Evolutionary conservation across 2,329 filamentous ascomycete species (phyloP).

Genomic region (Phyllosticta ampelicida): DNA sequence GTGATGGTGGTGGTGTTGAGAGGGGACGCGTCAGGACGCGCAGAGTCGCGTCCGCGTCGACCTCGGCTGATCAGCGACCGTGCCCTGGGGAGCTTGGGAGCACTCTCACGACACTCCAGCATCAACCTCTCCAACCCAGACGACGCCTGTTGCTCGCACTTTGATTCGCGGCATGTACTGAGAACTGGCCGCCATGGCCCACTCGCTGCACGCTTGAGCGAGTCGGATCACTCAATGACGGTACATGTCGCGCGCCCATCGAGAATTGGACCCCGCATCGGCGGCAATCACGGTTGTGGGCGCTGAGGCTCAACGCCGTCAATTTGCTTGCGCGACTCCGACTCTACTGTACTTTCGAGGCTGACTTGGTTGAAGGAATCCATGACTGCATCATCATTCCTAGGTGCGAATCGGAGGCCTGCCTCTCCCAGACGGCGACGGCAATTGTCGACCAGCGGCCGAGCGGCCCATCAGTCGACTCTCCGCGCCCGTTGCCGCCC

Average conservation of each 20-base stretch:
- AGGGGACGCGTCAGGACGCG: neutral
- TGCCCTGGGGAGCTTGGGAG: neutral
- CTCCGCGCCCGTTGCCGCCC: neutral
- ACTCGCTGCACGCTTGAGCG: too few relatives aligned
- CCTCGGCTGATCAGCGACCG: neutral
- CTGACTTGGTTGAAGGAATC: neutral
- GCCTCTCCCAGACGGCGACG: neutral
- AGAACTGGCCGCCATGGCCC: too few relatives aligned
- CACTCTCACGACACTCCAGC: neutral
- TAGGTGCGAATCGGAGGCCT: too few relatives aligned
- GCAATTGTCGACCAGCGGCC: neutral
- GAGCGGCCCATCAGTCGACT: neutral
- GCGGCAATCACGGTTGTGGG: neutral
- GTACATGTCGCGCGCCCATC: constrained; percentile 6
- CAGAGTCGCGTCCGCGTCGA: neutral
- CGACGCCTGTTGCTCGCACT: neutral
- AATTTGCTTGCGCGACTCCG: neutral
- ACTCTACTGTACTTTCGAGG: neutral
- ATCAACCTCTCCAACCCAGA: too few relatives aligned
- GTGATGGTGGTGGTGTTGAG: constrained; percentile 1
- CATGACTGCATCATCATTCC: neutral
- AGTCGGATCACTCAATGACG: neutral
- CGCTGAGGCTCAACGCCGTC: neutral
- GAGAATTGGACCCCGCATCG: neutral
- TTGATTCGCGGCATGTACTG: neutral